A percentile compares a stretch with the other conserved stretches of the same genome.
Evolutionary conservation across 208 protist species (phyloP).

Genomic region (Acanthamoeba divionensis): DNA sequence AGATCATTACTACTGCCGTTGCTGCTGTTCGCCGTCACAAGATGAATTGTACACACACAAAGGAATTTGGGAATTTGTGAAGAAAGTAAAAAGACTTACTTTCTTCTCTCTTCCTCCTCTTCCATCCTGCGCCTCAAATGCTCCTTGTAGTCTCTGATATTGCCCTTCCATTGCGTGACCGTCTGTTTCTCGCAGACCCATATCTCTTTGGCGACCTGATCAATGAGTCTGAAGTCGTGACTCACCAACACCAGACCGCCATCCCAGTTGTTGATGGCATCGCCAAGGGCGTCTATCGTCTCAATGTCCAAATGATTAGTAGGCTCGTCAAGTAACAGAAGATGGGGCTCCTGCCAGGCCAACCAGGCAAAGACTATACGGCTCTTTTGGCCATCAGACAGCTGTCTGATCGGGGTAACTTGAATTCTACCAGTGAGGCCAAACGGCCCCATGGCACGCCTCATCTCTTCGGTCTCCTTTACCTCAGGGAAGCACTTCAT

Average conservation of each 20-base stretch:
- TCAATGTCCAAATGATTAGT: constrained; percentile 97
- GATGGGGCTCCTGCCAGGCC: constrained; percentile 83
- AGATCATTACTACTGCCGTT: too few relatives aligned
- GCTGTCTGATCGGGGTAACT: constrained; percentile 88
- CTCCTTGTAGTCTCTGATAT: constrained; percentile 73
- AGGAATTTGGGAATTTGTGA: too few relatives aligned
- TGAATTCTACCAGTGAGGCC: constrained; percentile 87
- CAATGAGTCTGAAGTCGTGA: constrained; percentile 94
- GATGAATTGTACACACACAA: too few relatives aligned
- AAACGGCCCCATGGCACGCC: constrained; percentile 87
- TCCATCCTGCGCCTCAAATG: constrained; percentile 53
- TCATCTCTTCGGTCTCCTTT: constrained; percentile 84
- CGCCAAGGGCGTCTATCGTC: constrained; percentile 87
- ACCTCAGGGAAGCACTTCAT: constrained; percentile 84
- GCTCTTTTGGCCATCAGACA: constrained; percentile 93
- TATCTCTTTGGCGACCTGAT: constrained; percentile 92
- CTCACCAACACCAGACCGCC: constrained; percentile 94
- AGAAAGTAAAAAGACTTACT: neutral
- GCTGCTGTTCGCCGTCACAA: too few relatives aligned
- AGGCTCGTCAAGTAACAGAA: constrained; percentile 86
- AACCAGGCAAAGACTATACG: constrained; percentile 93
- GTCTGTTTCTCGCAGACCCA: constrained; percentile 89
- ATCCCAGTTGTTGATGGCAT: constrained; percentile 77
- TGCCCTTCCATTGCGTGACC: constrained; percentile 64
- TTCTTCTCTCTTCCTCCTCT: neutral